Conservation (phyloP, 805 yeast species). For the Priceomyces medius region DNA sequence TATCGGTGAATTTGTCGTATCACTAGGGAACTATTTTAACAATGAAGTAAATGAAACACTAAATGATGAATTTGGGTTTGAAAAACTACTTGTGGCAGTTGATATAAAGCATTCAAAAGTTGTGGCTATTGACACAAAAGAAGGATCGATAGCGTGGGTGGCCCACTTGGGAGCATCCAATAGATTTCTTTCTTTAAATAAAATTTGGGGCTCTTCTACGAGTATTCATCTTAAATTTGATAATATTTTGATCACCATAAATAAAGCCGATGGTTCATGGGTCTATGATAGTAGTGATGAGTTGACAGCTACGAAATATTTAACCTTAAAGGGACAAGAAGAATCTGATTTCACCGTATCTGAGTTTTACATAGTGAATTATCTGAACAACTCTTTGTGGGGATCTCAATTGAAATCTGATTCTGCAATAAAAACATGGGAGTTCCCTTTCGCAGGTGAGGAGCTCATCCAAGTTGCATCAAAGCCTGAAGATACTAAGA, state of each 20-base stretch:
- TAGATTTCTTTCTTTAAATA: background rate
- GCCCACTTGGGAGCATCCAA: background rate
- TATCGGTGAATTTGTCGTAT: constrained; percentile 26
- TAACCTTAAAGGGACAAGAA: background rate
- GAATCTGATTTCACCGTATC: background rate
- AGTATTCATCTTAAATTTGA: background rate
- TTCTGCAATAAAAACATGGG: constrained; percentile 26
- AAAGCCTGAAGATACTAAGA: constrained; percentile 21
- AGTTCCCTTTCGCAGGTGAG: constrained; percentile 18
- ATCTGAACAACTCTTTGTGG: constrained; percentile 2
- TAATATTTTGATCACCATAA: background rate
- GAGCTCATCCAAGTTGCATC: constrained; percentile 16
- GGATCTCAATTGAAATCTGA: constrained; percentile 3
- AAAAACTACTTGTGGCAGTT: constrained; percentile 28
- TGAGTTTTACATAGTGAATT: background rate
- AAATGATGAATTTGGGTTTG: constrained; percentile 28
- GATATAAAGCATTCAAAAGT: constrained; percentile 27
- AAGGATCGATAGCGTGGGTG: constrained; percentile 43
- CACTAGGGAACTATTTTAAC: constrained; percentile 6
- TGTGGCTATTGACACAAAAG: constrained; percentile 41
- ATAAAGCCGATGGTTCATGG: background rate
- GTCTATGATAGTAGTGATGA: background rate
- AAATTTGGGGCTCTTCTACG: background rate
- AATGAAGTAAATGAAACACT: constrained; percentile 8
- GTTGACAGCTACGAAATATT: background rate